Conservation (phyloP, 495 filamentous ascomycete genomes). For the Physcia stellaris region DNA sequence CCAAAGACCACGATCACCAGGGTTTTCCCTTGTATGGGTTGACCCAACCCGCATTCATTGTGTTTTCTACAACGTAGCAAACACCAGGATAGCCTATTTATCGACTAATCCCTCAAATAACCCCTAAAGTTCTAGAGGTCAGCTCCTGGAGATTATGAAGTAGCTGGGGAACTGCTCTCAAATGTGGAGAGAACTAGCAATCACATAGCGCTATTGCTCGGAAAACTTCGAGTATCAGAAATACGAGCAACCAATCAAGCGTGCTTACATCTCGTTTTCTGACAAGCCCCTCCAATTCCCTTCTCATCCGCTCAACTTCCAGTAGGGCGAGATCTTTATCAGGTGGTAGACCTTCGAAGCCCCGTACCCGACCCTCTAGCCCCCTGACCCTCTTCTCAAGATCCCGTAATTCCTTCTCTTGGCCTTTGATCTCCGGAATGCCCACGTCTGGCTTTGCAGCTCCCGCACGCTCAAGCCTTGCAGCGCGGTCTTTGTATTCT, state of each 20-base stretch:
- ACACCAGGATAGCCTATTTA: too few relatives aligned
- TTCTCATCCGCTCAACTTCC: constrained; percentile 44
- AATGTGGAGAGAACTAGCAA: too few relatives aligned
- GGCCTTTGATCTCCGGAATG: constrained; percentile 19
- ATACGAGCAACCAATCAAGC: constrained; percentile 36
- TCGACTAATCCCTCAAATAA: too few relatives aligned
- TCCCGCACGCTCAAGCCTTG: background rate
- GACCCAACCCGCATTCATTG: too few relatives aligned
- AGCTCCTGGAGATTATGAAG: too few relatives aligned
- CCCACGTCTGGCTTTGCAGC: constrained; percentile 1
- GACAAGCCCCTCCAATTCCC: constrained; percentile 39
- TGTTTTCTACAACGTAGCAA: too few relatives aligned
- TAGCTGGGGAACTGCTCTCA: too few relatives aligned
- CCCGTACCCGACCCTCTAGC: constrained; percentile 41
- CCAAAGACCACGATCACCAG: too few relatives aligned
- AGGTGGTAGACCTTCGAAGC: constrained; percentile 48
- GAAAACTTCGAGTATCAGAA: too few relatives aligned
- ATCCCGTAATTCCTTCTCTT: constrained; percentile 36
- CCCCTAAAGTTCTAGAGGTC: too few relatives aligned
- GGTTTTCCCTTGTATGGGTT: too few relatives aligned
- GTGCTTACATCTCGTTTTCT: constrained; percentile 40
- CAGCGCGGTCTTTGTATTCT: constrained; percentile 3
- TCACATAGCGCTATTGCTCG: too few relatives aligned
- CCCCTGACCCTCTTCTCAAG: constrained; percentile 36
- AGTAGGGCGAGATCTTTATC: constrained; percentile 48